Percentiles rank a stretch among this genome's conserved stretches.
Conservation (phyloP, 306 rosid genomes). For the Betula pendula region DNA sequence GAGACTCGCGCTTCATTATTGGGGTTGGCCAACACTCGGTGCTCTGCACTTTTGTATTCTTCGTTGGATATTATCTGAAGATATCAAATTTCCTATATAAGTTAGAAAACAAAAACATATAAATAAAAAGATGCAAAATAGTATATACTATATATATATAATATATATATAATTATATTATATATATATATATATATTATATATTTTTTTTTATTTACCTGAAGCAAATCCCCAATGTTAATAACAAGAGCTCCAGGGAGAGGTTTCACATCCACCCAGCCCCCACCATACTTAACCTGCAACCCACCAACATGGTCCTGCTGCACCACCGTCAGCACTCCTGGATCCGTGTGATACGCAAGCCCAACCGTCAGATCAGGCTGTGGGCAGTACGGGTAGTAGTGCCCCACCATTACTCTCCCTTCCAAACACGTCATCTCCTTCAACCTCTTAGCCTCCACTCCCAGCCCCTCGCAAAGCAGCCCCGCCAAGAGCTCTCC, state of each 20-base stretch:
- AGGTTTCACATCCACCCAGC: constrained; percentile 47
- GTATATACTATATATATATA: too few relatives aligned
- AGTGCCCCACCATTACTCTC: constrained; percentile 38
- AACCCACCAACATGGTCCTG: constrained; percentile 52
- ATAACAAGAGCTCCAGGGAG: constrained; percentile 69
- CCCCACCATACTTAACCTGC: constrained; percentile 39
- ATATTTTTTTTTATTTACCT: too few relatives aligned
- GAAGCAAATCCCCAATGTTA: constrained; percentile 79
- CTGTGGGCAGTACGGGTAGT: constrained; percentile 46
- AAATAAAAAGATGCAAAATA: too few relatives aligned
- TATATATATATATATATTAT: too few relatives aligned
- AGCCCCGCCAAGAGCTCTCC: constrained; percentile 39
- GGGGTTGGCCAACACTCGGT: constrained; percentile 68
- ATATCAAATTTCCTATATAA: not conserved
- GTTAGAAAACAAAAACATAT: too few relatives aligned
- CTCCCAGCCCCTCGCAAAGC: constrained; percentile 50
- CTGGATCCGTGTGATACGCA: constrained; percentile 44
- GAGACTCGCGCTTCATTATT: constrained; percentile 52
- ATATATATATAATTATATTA: too few relatives aligned
- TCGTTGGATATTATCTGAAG: constrained; percentile 60
- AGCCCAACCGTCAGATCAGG: constrained; percentile 49
- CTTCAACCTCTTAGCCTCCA: constrained; percentile 26
- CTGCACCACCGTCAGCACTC: constrained; percentile 29
- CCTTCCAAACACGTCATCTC: constrained; percentile 37
- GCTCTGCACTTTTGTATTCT: constrained; percentile 67